Percentiles rank a stretch among this genome's conserved stretches.
phyloP scores from a whole-genome alignment of 2,329 filamentous ascomycete genomes.

The Podosphaera fusca region DNA sequence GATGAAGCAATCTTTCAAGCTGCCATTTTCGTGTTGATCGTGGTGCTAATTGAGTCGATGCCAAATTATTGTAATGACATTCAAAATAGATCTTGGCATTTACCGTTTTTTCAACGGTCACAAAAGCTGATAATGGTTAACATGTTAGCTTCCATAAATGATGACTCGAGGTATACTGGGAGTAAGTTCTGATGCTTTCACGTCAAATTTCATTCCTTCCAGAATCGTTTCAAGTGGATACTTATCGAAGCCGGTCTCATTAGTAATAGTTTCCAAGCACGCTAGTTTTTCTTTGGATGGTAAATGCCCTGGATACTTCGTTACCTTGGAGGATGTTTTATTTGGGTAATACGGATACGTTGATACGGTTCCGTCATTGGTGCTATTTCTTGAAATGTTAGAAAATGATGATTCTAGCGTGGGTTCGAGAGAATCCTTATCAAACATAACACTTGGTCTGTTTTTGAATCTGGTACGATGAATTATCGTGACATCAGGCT shows the following conservation, averaged over 20 bases:
- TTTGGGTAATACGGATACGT: not conserved
- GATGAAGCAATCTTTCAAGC: constrained; percentile 39
- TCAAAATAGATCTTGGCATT: constrained; percentile 75
- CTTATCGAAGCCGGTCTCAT: constrained; percentile 9
- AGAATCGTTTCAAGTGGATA: constrained; percentile 12
- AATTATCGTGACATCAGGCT: constrained; percentile 22
- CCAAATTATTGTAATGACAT: constrained; percentile 53
- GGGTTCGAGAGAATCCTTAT: constrained; percentile 12
- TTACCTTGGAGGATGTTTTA: not conserved
- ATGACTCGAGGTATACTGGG: not conserved
- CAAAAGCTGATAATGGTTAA: constrained; percentile 8
- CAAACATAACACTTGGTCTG: constrained; percentile 17
- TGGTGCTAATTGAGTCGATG: constrained; percentile 29
- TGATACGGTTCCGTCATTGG: not conserved
- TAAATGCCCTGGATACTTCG: not conserved
- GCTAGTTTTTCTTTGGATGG: not conserved
- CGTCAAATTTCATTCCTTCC: constrained; percentile 9
- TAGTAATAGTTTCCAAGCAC: constrained; percentile 4
- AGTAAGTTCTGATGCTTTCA: constrained; percentile 4
- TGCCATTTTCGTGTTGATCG: constrained; percentile 36
- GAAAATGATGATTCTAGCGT: constrained; percentile 9
- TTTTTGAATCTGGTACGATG: constrained; percentile 19
- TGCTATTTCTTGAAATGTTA: constrained; percentile 1
- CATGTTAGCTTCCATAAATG: not conserved
- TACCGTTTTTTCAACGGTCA: constrained; percentile 54